Evolutionary conservation across 2,329 filamentous ascomycete species (phyloP).

Genomic region (Triangularia setosa): DNA sequence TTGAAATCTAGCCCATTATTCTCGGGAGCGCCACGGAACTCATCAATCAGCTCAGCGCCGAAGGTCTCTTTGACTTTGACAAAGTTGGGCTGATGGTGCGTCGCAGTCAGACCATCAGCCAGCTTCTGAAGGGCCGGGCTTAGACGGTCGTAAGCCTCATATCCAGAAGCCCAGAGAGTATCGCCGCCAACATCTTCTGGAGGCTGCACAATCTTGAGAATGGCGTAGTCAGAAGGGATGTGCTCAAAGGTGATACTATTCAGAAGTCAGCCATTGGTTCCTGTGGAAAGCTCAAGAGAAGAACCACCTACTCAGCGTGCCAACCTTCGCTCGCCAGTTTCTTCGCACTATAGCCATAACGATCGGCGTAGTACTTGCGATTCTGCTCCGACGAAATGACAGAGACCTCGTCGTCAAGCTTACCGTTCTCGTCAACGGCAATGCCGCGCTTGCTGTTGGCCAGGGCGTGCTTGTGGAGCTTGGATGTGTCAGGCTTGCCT

Average conservation of each 20-base stretch:
- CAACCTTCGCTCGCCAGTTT: conserved; percentile 36
- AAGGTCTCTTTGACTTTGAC: conserved; percentile 33
- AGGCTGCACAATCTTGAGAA: conserved; percentile 40
- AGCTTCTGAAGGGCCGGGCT: conserved; percentile 27
- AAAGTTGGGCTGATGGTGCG: conserved; percentile 33
- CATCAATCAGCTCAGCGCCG: conserved; percentile 33
- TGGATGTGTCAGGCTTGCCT: conserved; percentile 43
- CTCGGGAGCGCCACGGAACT: conserved; percentile 28
- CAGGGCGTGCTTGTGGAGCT: conserved; percentile 45
- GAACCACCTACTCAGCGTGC: conserved; percentile 40
- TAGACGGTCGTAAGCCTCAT: conserved; percentile 39
- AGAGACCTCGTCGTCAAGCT: conserved; percentile 45
- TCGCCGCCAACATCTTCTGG: conserved; percentile 42
- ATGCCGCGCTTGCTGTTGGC: conserved; percentile 44
- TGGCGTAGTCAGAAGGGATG: conserved; percentile 44
- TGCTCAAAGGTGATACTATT: conserved; percentile 42
- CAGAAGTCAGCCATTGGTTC: not conserved
- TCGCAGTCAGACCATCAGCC: conserved; percentile 28
- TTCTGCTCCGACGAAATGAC: conserved; percentile 44
- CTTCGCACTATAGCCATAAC: conserved; percentile 29
- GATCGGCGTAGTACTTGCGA: conserved; percentile 37
- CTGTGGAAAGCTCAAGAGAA: not conserved
- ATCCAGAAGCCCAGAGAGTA: conserved; percentile 42
- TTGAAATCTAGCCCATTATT: conserved; percentile 29
- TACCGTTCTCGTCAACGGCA: conserved; percentile 41